Evolutionary conservation across 169 alveolate species (phyloP).

Genomic region (Toxoplasma gondii): DNA sequence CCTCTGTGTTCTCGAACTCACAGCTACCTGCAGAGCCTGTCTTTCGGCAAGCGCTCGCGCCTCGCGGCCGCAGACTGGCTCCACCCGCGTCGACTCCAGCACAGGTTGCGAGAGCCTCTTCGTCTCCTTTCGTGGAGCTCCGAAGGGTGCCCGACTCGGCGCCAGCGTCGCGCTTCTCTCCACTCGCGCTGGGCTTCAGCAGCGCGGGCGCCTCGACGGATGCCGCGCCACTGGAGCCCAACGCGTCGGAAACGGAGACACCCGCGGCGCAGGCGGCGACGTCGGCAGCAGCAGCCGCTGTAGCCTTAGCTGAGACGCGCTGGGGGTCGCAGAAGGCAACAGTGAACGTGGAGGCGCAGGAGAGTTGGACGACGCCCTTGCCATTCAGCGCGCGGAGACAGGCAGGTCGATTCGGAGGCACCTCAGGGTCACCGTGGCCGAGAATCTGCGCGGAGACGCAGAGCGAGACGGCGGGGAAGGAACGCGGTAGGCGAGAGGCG

Average conservation of each 20-base stretch:
- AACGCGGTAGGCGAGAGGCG: not conserved
- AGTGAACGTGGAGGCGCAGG: not conserved
- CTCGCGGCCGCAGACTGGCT: too few species aligned
- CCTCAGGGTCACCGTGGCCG: not conserved
- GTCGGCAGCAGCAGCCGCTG: not conserved
- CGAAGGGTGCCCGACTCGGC: too few species aligned
- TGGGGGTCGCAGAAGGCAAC: conserved; percentile 27
- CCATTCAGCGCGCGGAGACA: not conserved
- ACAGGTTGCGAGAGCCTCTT: too few species aligned
- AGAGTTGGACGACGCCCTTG: not conserved
- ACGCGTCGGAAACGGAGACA: not conserved
- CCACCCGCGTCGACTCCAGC: too few species aligned
- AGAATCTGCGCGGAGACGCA: not conserved
- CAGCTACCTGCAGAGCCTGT: too few species aligned
- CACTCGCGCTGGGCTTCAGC: too few species aligned
- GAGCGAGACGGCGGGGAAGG: not conserved
- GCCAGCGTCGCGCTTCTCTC: too few species aligned
- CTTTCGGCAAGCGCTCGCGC: too few species aligned
- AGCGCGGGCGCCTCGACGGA: not conserved
- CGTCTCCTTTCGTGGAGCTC: too few species aligned
- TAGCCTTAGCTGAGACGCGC: not conserved
- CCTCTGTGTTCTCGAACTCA: too few species aligned
- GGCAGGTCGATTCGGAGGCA: conserved; percentile 3
- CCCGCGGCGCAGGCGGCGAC: not conserved
- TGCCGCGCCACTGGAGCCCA: not conserved